Evolutionary conservation across 1,284 basidiomycete species (phyloP).

Genomic region (Boletus semigastroideus): DNA sequence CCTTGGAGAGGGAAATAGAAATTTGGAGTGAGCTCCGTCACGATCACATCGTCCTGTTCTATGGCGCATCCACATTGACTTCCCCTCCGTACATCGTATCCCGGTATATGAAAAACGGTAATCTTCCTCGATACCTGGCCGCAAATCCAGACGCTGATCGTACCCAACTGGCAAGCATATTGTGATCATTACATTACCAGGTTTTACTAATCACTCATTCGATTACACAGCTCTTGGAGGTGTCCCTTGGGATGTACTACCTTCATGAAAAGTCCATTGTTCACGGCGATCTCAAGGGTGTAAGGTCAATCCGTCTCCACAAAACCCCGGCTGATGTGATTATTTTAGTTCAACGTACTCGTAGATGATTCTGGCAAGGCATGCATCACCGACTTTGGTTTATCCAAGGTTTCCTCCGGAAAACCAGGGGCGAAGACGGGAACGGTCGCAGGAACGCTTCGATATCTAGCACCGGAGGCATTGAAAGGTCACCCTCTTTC

Average conservation of each 20-base stretch:
- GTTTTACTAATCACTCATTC: background rate
- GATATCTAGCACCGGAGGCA: constrained; percentile 3
- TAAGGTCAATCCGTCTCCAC: background rate
- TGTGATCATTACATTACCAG: too few relatives aligned
- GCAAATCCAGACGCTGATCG: background rate
- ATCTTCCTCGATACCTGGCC: background rate
- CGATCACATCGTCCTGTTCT: constrained; percentile 6
- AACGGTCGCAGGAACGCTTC: constrained; percentile 3
- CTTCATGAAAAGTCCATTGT: constrained; percentile 1
- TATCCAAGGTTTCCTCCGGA: background rate
- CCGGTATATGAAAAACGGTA: constrained; percentile 5
- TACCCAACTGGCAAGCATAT: background rate
- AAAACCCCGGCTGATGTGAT: background rate
- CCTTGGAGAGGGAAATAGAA: background rate
- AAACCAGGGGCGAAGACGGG: background rate
- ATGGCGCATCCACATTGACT: constrained; percentile 3
- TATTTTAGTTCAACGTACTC: background rate
- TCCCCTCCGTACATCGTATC: background rate
- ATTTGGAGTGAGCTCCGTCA: constrained; percentile 4
- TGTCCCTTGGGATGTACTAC: constrained; percentile 10
- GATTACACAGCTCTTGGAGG: background rate
- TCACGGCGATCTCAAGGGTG: constrained; percentile 3
- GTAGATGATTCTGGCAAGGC: constrained; percentile 10
- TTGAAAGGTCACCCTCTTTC: background rate
- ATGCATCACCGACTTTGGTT: constrained; percentile 6